These are phyloP conservation scores for Tetrahymena thermophila DNA, from an alignment of 73 alveolate genomes.

Conservation along the genomic window DNA sequence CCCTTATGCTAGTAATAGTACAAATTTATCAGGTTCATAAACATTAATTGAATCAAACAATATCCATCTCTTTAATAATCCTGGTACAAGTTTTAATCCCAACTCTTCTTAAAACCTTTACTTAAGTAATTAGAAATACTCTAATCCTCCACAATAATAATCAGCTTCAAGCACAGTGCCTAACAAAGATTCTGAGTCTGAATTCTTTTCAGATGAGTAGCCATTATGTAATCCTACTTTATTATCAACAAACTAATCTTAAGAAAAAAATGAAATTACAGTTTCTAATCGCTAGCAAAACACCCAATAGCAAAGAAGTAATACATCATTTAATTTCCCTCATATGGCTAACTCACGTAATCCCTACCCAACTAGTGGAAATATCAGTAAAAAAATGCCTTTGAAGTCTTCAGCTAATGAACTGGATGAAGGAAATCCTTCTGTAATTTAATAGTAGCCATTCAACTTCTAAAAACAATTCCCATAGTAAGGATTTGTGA, in stretches of 20 bases:
- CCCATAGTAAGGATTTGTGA: not conserved
- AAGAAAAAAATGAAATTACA: not conserved
- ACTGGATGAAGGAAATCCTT: not conserved
- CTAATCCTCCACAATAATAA: not conserved
- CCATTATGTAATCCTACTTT: not conserved
- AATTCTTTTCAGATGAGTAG: not conserved
- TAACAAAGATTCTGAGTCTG: not conserved
- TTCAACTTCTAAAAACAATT: not conserved
- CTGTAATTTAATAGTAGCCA: not conserved
- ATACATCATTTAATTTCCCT: not conserved
- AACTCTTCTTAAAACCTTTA: not conserved
- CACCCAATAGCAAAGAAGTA: not conserved
- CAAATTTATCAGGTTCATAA: not conserved
- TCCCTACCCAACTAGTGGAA: not conserved
- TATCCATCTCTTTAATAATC: not conserved
- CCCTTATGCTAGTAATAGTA: not conserved
- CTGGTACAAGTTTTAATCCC: not conserved
- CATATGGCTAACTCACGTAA: not conserved
- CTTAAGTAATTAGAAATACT: not conserved
- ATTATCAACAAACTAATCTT: not conserved
- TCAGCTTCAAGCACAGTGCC: not conserved
- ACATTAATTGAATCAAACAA: not conserved
- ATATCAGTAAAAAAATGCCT: not conserved
- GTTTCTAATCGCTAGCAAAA: not conserved
- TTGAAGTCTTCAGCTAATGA: not conserved